Evolutionary conservation across 495 filamentous ascomycete species (phyloP).

Genomic region (Penicillium samsonianum): DNA sequence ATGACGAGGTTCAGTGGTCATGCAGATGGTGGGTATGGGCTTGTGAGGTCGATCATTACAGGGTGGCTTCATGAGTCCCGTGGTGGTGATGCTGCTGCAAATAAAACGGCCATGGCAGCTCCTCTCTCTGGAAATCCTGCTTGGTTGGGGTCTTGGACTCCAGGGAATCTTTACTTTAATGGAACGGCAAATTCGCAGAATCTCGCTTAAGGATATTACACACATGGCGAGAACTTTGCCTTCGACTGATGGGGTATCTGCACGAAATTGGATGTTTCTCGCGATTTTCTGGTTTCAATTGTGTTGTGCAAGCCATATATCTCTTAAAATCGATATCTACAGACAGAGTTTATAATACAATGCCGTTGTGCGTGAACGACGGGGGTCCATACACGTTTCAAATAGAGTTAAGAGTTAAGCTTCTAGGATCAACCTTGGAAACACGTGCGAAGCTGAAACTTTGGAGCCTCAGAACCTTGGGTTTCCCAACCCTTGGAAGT

Average conservation of each 20-base stretch:
- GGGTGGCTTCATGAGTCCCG: not conserved
- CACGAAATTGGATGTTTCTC: not conserved
- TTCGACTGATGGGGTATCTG: not conserved
- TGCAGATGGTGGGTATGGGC: not conserved
- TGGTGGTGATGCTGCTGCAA: not conserved
- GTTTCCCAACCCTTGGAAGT: not conserved
- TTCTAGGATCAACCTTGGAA: not conserved
- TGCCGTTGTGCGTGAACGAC: not conserved
- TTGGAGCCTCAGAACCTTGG: not conserved
- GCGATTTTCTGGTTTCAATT: not conserved
- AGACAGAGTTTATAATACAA: not conserved
- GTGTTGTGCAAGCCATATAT: not conserved
- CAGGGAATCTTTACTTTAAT: not conserved
- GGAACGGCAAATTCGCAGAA: not conserved
- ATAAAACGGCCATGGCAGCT: not conserved
- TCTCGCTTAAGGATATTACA: not conserved
- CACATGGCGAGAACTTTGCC: not conserved
- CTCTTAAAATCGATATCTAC: not conserved
- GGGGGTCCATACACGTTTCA: not conserved
- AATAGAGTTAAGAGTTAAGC: not conserved
- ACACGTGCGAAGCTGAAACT: not conserved
- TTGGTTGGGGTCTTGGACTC: constrained; percentile 3
- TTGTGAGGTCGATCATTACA: not conserved
- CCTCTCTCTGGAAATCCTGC: not conserved
- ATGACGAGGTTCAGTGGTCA: constrained; percentile 1